Base-by-base conservation (phyloP, 805 yeast species). In the Scheffersomyces ergatensis region DNA sequence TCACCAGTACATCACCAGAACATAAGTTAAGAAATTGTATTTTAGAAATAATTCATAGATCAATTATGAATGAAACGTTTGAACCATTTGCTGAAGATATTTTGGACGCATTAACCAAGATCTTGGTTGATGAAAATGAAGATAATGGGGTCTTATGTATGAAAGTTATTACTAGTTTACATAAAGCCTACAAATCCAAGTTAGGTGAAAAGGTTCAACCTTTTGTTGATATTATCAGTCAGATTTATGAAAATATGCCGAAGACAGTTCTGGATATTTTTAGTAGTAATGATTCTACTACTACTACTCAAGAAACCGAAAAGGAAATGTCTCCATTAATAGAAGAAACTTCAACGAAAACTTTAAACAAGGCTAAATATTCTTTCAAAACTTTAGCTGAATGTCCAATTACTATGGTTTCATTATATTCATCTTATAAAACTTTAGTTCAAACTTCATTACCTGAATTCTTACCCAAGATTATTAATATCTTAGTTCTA, bases 401-500 rank as follows among this genome's bases (percentile, higher is more conserved):
- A 60, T 90, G 98, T 58, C 99, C 99, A 8, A 92, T 93, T 30
- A 89, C 96, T 3, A 85, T 93, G 83, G 99, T 93, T 3, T 81
- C 96, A 6, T 70, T 95, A 38, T 89, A 88, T 53, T 86, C 96
- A 1, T 82, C 96, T 0, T 89, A 90, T 65, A 88, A 89, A 57
- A 80, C 79, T 26, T 64, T 89, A 38, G 86, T 85, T 1, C 77
- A 78, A 35, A 67, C 85, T 0, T 80, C 92, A 3, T 70, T 93
- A 24, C 87, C 90, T 2, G 69, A 65, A 15, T 87, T 92, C 48
- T 76, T 90, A 37, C 97, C 98, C 0, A 80, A 83, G 40, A 85
- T 92, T 18, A 80, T 95, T 40, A 79, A 77, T 41, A 70, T 90
- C 42, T 70, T 93, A 49, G 73, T 77, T 27, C 64, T 89, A 39